Evolutionary conservation across 257 asterid genomes (phyloP).

Genomic region (Solanum boliviense): DNA sequence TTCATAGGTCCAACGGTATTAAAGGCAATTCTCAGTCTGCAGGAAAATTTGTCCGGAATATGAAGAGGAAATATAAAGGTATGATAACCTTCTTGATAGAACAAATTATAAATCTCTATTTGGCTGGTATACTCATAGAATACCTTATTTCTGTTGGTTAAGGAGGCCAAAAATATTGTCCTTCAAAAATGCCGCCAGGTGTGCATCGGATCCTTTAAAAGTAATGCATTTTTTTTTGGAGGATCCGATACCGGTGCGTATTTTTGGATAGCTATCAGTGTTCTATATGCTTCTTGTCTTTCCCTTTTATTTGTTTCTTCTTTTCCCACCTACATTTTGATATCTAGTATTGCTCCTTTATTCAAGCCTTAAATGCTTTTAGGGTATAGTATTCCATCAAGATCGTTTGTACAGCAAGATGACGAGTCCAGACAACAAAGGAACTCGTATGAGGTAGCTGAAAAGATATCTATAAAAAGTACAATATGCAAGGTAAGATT

Average conservation of each 20-base stretch:
- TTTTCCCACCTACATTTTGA: neutral
- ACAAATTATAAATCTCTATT: neutral
- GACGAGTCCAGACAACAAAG: neutral
- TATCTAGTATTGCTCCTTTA: neutral
- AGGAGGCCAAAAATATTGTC: neutral
- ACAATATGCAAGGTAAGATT: neutral
- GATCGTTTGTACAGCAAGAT: neutral
- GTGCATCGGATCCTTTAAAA: neutral
- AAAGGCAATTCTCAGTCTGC: neutral
- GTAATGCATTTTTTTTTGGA: neutral
- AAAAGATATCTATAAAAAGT: neutral
- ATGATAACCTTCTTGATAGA: neutral
- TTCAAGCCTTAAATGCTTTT: neutral
- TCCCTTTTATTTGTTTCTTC: neutral
- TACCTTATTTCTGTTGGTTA: neutral
- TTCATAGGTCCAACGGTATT: neutral
- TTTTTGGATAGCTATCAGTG: neutral
- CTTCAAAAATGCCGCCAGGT: neutral
- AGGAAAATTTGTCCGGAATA: neutral
- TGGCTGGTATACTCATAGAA: neutral
- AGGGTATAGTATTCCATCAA: neutral
- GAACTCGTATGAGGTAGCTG: neutral
- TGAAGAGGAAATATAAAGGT: constrained; percentile 1
- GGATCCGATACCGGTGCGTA: neutral
- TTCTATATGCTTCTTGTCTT: neutral